phyloP scores from a whole-genome alignment of 345 rosid genomes.

The Eutrema heterophyllum region DNA sequence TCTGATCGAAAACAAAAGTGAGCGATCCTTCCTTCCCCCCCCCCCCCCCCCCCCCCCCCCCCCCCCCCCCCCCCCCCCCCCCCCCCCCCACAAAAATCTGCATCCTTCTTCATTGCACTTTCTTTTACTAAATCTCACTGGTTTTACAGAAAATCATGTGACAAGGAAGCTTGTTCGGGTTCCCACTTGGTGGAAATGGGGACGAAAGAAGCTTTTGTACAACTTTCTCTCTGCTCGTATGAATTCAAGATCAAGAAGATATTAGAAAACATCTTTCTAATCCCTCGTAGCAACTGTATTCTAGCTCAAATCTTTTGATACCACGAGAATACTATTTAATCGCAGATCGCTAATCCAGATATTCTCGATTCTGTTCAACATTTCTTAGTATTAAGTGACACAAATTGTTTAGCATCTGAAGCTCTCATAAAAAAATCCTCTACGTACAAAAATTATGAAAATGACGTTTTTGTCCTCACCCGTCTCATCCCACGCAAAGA shows the following conservation, averaged over 20 bases:
- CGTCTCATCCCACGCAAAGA: neutral
- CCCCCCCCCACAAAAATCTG: neutral
- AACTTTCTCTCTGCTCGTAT: constrained; percentile 41
- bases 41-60: too few species aligned
- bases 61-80: too few species aligned
- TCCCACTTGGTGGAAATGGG: constrained; percentile 78
- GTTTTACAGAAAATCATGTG: constrained; percentile 46
- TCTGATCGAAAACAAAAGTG: constrained; percentile 45
- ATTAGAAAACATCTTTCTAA: constrained; percentile 4
- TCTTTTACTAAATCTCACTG: neutral
- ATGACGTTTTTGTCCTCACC: neutral
- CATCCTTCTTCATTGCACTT: neutral
- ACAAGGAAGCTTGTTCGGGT: constrained; percentile 42
- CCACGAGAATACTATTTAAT: neutral
- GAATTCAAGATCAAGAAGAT: constrained; percentile 34
- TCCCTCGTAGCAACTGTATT: constrained; percentile 17
- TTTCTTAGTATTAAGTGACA: neutral
- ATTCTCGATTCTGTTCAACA: neutral
- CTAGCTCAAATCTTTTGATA: neutral
- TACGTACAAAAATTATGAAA: neutral
- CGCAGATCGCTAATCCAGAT: neutral
- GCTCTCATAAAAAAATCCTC: neutral
- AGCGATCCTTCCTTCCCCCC: too few species aligned
- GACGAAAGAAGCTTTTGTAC: constrained; percentile 61
- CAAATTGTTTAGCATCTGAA: neutral